Base-by-base conservation (phyloP, 139 green algal genomes). In the Chlamydomonas sp. region DNA sequence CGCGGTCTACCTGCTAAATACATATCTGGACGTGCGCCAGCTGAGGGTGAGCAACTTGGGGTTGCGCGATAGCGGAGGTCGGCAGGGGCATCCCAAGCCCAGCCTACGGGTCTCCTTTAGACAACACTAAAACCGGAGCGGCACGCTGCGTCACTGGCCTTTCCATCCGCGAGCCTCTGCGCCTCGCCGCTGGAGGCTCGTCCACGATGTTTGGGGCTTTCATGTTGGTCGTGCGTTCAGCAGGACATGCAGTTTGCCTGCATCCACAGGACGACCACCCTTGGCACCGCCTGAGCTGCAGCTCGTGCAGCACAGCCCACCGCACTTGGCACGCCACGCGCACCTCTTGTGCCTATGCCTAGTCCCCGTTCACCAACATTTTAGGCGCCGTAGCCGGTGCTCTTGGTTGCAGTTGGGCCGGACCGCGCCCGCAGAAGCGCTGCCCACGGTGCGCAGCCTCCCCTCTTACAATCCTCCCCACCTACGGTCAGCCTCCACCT, bases 11-110 rank as follows among this genome's bases (percentile, higher is more conserved):
- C 10, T 90, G 0, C 83, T 96, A 0, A 91, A 97, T 61, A 91
- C 83, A 1, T 96, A 92, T 16, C 86, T 97, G 12, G 95, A 97
- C 61, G 58, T 92, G 0, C 79, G 95, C 14, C 95, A 92, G 17
- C 88, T 97, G 14, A 85, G 86, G 61, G 88, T 91, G 3, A 60
- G 87, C 2, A 1, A 7, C 1, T 1, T 61, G 4, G 14, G 17
- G 2, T 5, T 31, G 78, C 89, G 17, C 76, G 85, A 20, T 59
- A 87, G 59, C 17, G 67, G 58, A 20, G 16, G 77, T 16, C 58
- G 63, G 31, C 79, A 67, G 8, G 63, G 63, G 8, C 8, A 10
- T 15, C 7, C 63, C 7, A 8, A 15, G 63, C 63, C 63, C 8
- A 10, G 8, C 7, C 63, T 67, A 8, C 7, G 8, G 9, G 9